Conservation (phyloP, 108 stramenopile genomes). For the Aurantiochytrium sp. region DNA sequence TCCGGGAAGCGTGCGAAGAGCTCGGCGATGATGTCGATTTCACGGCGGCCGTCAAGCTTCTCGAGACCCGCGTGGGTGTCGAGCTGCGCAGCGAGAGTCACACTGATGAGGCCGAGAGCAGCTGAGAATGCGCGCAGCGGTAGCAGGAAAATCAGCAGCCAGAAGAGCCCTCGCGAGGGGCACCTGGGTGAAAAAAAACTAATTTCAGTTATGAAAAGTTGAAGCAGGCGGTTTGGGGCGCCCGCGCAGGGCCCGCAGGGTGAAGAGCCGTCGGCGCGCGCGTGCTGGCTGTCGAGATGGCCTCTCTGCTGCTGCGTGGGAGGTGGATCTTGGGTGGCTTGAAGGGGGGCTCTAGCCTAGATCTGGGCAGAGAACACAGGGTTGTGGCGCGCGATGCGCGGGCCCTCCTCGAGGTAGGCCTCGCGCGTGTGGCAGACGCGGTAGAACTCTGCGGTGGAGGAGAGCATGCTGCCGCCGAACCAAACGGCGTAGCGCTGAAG, state of each 20-base stretch:
- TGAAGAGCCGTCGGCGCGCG: too few relatives aligned
- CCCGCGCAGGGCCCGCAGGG: too few relatives aligned
- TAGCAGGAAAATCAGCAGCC: not conserved
- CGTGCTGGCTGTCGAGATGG: too few relatives aligned
- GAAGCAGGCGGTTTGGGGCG: not conserved
- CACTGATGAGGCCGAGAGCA: not conserved
- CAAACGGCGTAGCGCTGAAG: conserved; percentile 67
- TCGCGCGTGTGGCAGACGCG: conserved; percentile 68
- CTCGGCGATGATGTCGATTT: not conserved
- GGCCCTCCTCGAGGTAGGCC: conserved; percentile 69
- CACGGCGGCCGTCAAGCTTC: not conserved
- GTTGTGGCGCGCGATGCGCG: conserved; percentile 66
- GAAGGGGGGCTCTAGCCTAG: too few relatives aligned
- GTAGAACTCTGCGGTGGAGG: conserved; percentile 59
- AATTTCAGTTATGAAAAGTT: not conserved
- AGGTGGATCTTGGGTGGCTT: too few relatives aligned
- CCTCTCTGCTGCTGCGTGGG: too few relatives aligned
- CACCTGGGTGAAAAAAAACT: too few relatives aligned
- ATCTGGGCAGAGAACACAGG: conserved; percentile 57
- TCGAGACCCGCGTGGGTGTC: not conserved
- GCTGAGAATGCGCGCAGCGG: not conserved
- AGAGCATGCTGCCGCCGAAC: conserved; percentile 68
- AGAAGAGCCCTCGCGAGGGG: not conserved
- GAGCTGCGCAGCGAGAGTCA: not conserved
- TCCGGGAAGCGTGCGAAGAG: not conserved